These are phyloP conservation scores for Areca catechu DNA, from an alignment of 176 grass and related monocot species.

Conservation along the genomic window DNA sequence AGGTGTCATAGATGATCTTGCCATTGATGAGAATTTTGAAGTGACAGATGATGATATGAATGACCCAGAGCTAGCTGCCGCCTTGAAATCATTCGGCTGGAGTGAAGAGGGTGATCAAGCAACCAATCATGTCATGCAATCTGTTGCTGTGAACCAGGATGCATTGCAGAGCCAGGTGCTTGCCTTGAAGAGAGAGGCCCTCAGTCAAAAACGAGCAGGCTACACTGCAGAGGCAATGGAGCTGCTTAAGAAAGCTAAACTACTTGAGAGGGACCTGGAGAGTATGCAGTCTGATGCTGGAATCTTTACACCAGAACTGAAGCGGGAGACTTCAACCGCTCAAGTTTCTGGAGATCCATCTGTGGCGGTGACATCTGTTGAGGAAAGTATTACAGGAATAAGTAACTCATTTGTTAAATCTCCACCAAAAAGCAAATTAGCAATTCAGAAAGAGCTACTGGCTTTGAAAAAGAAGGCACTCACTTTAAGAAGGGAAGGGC, in stretches of 20 bases:
- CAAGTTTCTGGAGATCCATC: slow-evolving; percentile 13
- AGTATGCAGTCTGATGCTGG: slow-evolving; percentile 24
- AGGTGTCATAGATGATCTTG: slow-evolving; percentile 28
- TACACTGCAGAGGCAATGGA: slow-evolving; percentile 67
- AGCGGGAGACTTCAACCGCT: slow-evolving; percentile 13
- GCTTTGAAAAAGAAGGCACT: slow-evolving; percentile 89
- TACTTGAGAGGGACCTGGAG: slow-evolving; percentile 63
- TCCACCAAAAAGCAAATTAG: slow-evolving; percentile 58
- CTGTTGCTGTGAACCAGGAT: slow-evolving; percentile 33
- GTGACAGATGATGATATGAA: slow-evolving; percentile 76
- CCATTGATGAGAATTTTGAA: slow-evolving; percentile 60
- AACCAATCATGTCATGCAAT: slow-evolving; percentile 8
- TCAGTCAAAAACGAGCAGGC: slow-evolving; percentile 60
- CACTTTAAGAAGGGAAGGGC: slow-evolving; percentile 79
- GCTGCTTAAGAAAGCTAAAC: slow-evolving; percentile 81
- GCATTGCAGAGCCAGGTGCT: slow-evolving; percentile 44
- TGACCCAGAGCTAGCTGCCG: slow-evolving; percentile 70
- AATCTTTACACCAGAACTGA: slow-evolving; percentile 22
- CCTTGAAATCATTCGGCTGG: slow-evolving; percentile 87
- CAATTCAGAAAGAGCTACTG: slow-evolving; percentile 81
- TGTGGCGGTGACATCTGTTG: not conserved
- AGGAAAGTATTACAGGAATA: slow-evolving; percentile 9
- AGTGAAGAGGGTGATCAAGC: slow-evolving; percentile 48
- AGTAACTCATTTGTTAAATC: slow-evolving; percentile 18
- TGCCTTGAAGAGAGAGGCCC: slow-evolving; percentile 80